phyloP scores from a whole-genome alignment of 441 rosid genomes.

The Dalechampia spathulata region DNA sequence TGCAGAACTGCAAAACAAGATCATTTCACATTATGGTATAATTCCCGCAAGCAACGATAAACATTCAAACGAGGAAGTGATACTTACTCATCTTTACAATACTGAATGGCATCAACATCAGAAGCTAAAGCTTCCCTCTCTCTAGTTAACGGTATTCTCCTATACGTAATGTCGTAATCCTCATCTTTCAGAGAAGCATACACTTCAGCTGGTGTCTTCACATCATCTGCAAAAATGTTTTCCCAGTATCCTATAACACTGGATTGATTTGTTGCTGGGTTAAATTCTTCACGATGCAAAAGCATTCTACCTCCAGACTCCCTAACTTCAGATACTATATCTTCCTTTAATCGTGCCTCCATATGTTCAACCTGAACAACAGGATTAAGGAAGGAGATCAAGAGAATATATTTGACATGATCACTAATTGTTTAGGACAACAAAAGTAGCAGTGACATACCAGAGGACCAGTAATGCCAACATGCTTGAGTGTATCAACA shows the following conservation, averaged over 20 bases:
- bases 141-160: constrained; percentile 92
- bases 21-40: background rate
- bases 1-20: constrained; percentile 35
- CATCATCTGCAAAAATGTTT: constrained; percentile 72
- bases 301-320: constrained; percentile 85
- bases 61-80: background rate
- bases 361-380: constrained; percentile 74
- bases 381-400: constrained; percentile 12
- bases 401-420: constrained; percentile 11
- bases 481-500: constrained; percentile 92
- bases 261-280: constrained; percentile 61
- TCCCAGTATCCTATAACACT: constrained; percentile 95
- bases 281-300: constrained; percentile 93
- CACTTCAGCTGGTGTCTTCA: constrained; percentile 93
- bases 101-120: constrained; percentile 90
- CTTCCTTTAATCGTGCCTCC: constrained; percentile 88
- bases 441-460: constrained; percentile 34
- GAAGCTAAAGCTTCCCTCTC: constrained; percentile 92
- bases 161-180: constrained; percentile 59
- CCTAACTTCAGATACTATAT: constrained; percentile 70
- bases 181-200: constrained; percentile 69
- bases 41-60: background rate
- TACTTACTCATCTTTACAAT: constrained; percentile 72
- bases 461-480: constrained; percentile 87
- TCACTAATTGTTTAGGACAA: background rate